Base-by-base conservation (phyloP, 78 protist genomes). In the Dictyostelium intermedium region DNA sequence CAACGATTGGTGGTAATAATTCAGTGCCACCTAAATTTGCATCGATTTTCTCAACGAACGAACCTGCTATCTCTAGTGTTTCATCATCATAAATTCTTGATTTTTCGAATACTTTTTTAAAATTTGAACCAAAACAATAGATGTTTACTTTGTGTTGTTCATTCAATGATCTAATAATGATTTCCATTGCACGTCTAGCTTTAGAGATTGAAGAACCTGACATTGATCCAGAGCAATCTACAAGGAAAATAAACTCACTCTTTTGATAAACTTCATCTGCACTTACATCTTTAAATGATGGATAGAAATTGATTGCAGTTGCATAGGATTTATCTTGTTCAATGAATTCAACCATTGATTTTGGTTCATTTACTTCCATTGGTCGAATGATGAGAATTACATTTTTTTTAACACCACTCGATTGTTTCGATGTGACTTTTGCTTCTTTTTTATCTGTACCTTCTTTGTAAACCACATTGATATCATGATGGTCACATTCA, bases 11-110 rank as follows among this genome's bases (percentile, higher is more conserved):
- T 41, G 34, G 45, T 20, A 60, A 63, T 27, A 87, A 34, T 6
- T 87, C 81, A 1, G 95, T 91, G 0, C 95, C 95, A 32, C 95
- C 95, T 0, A 91, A 5, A 61, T 82, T 56, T 8, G 86, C 87
- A 30, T 37, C 2, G 3, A 82, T 45, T 3, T 23, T 35, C 14
- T 8, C 23, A 72, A 39, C 60, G 4, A 34, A 20, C 6, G 9
- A n/a, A 9, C n/a, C 60, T 25, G 87, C 87, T 0, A 23, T 27
- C 16, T 34, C 30, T 3, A 61, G 13, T 4, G 30, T n/a, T 27
- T 20, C 16, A 27, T 82, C 83, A 66, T 50, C 1, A 56, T 82
- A 63, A 27, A 23, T 11, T 16, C 5, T 27, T 32, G 66, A 66
- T 43, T 6, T 50, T 3, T 74, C 53, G 16, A 85, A 85, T 53